phyloP scores from a whole-genome alignment of 2,329 filamentous ascomycete species.

The Fusarium chlamydosporum region DNA sequence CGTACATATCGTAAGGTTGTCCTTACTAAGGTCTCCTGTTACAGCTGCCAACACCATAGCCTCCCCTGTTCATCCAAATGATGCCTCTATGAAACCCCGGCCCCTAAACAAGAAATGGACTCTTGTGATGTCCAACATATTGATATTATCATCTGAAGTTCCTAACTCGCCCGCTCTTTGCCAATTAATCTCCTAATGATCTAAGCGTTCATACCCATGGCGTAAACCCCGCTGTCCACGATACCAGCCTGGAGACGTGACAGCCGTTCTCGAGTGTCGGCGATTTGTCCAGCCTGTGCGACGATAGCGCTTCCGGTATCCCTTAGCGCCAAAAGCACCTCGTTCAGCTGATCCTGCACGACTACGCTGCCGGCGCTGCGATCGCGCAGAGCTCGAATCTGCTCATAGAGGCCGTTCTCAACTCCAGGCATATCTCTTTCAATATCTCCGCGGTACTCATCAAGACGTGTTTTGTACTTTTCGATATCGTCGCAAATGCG shows the following conservation, averaged over 20 bases:
- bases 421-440: conserved; percentile 64
- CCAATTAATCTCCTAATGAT: neutral
- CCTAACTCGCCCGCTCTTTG: conserved; percentile 1
- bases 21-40: conserved; percentile 21
- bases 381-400: conserved; percentile 57
- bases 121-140: conserved; percentile 31
- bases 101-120: conserved; percentile 16
- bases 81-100: conserved; percentile 14
- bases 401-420: conserved; percentile 63
- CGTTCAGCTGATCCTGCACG: conserved; percentile 58
- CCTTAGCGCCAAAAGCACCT: conserved; percentile 57
- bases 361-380: conserved; percentile 51
- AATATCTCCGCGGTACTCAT: conserved; percentile 62
- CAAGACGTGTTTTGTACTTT: conserved; percentile 60
- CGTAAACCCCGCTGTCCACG: conserved; percentile 57
- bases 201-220: conserved; percentile 53
- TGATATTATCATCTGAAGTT: conserved; percentile 29
- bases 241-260: conserved; percentile 60
- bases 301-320: conserved; percentile 60
- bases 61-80: conserved; percentile 3
- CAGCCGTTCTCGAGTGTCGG: conserved; percentile 59
- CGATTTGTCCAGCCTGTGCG: conserved; percentile 60
- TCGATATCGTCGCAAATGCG: conserved; percentile 61
- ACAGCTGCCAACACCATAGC: conserved; percentile 20
- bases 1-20: conserved; percentile 49